Conservation (phyloP, 1,139 yeast species). For the Yamadazyma sp. region DNA sequence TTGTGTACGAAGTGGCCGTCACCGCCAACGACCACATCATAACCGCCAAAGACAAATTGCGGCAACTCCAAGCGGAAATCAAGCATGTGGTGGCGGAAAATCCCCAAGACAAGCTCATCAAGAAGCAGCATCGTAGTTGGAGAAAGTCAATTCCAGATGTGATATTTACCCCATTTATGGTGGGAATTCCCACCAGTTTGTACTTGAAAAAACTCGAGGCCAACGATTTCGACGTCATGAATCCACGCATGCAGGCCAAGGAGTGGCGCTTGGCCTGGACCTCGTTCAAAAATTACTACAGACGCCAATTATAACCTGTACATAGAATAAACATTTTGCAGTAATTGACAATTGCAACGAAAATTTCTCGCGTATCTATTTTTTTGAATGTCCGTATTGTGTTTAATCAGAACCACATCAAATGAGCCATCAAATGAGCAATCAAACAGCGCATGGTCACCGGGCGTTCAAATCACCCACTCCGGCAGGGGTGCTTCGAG, state of each 20-base stretch:
- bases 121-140: constrained; percentile 38
- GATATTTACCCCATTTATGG: constrained; percentile 65
- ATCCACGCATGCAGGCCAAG: constrained; percentile 46
- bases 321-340: background rate
- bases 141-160: constrained; percentile 60
- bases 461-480: constrained; percentile 11
- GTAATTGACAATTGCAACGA: background rate
- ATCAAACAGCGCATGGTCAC: background rate
- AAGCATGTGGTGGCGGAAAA: constrained; percentile 23
- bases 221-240: constrained; percentile 61
- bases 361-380: background rate
- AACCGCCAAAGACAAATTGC: constrained; percentile 59
- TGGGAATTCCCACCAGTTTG: constrained; percentile 62
- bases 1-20: constrained; percentile 69
- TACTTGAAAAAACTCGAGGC: constrained; percentile 62
- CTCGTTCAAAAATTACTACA: constrained; percentile 54
- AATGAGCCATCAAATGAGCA: background rate
- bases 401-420: background rate
- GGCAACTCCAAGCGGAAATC: constrained; percentile 35
- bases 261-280: constrained; percentile 79
- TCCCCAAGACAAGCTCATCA: constrained; percentile 29
- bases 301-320: constrained; percentile 20
- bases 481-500: constrained; percentile 7
- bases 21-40: constrained; percentile 79
- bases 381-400: background rate